Conservation (phyloP, 805 yeast species). For the Maudiozyma turicensis region DNA sequence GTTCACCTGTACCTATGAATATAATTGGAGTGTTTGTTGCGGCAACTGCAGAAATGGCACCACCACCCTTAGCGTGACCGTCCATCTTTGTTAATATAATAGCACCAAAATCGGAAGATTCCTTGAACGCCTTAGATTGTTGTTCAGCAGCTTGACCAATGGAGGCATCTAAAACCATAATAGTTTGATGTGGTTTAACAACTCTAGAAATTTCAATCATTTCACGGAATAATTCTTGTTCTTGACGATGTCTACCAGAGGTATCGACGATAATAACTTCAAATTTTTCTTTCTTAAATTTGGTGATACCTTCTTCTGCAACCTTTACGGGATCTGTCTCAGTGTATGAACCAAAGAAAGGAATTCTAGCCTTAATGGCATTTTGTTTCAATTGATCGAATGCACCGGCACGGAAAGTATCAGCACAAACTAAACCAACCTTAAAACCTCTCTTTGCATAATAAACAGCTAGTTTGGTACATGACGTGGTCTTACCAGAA, state of each 20-base stretch:
- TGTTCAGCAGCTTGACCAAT: conserved; percentile 98
- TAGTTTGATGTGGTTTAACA: conserved; percentile 88
- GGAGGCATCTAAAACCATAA: conserved; percentile 94
- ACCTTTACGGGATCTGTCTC: conserved; percentile 94
- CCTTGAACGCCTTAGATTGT: conserved; percentile 91
- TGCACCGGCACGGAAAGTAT: conserved; percentile 99
- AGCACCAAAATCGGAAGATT: conserved; percentile 86
- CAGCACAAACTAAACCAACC: conserved; percentile 96
- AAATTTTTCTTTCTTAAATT: conserved; percentile 82
- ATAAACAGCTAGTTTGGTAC: conserved; percentile 92
- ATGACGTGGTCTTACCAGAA: conserved; percentile 96
- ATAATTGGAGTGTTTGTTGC: conserved; percentile 92
- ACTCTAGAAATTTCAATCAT: conserved; percentile 89
- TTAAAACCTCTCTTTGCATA: conserved; percentile 89
- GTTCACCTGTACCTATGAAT: conserved; percentile 98
- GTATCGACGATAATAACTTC: conserved; percentile 95
- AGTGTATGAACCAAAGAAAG: conserved; percentile 88
- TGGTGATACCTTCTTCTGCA: conserved; percentile 82
- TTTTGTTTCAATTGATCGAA: conserved; percentile 96
- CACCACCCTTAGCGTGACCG: conserved; percentile 99
- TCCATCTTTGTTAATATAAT: conserved; percentile 93
- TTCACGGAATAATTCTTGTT: conserved; percentile 80
- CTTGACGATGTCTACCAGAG: conserved; percentile 96
- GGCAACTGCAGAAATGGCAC: conserved; percentile 98
- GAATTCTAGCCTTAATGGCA: conserved; percentile 90